Evolutionary conservation across 106 monocot genomes (phyloP).

Genomic region (Phalaenopsis aphrodite): DNA sequence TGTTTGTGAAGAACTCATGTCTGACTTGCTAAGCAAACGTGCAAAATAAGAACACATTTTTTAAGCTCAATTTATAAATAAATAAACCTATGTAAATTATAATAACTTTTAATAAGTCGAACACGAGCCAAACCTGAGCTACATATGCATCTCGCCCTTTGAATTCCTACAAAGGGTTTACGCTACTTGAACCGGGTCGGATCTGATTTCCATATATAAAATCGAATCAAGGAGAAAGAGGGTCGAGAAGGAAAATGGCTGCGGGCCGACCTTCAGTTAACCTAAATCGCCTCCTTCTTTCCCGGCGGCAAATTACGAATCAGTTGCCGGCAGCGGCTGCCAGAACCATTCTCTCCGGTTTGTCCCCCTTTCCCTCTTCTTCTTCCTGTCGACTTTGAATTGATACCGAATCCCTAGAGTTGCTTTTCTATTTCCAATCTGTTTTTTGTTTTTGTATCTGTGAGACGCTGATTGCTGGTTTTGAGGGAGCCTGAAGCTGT

Average conservation of each 20-base stretch:
- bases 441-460: background rate
- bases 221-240: too few species aligned
- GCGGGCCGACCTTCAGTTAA: background rate
- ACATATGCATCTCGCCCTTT: too few species aligned
- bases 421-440: background rate
- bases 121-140: too few species aligned
- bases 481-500: background rate
- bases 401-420: background rate
- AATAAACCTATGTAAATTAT: too few species aligned
- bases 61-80: too few species aligned
- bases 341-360: background rate
- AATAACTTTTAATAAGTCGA: too few species aligned
- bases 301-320: background rate
- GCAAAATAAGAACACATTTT: too few species aligned
- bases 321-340: background rate
- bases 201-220: too few species aligned
- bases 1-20: too few species aligned
- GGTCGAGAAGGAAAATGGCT: background rate
- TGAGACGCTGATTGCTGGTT: background rate
- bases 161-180: too few species aligned
- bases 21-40: too few species aligned
- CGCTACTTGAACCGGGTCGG: too few species aligned
- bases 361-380: background rate
- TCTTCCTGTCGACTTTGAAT: background rate
- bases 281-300: background rate